Percentiles rank a stretch among this genome's conserved stretches.
These are phyloP conservation scores for Cercospora zeae-maydis DNA, from an alignment of 2,329 filamentous ascomycete species.

Conservation along the genomic window DNA sequence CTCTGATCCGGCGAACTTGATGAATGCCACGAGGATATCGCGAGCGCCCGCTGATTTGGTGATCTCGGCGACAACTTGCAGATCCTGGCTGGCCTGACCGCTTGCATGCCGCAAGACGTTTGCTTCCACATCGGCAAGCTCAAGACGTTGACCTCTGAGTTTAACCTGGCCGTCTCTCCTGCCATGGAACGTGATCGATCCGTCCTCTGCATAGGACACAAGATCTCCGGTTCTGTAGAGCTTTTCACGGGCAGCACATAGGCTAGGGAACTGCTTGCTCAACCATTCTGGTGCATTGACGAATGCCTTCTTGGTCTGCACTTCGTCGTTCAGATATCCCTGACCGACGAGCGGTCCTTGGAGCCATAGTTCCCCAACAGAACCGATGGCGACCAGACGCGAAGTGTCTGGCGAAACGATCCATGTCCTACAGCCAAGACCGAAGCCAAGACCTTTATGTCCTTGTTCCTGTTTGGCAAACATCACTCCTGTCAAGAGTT, in stretches of 20 bases:
- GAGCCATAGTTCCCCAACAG: conserved; percentile 10
- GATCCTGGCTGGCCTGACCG: neutral
- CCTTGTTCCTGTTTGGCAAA: conserved; percentile 1
- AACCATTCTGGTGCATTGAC: neutral
- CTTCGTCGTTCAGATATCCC: conserved; percentile 16
- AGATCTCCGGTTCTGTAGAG: conserved; percentile 52
- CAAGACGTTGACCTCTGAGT: conserved; percentile 62
- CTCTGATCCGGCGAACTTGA: neutral
- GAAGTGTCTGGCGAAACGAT: conserved; percentile 14
- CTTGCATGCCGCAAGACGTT: neutral
- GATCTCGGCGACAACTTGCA: conserved; percentile 1
- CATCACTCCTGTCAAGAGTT: neutral
- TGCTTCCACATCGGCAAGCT: conserved; percentile 54
- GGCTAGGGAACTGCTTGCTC: neutral
- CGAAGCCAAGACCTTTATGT: neutral
- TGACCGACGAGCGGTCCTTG: conserved; percentile 7
- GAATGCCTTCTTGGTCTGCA: neutral
- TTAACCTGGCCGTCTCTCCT: conserved; percentile 62
- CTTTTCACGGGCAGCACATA: neutral
- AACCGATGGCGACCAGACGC: conserved; percentile 9
- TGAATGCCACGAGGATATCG: neutral
- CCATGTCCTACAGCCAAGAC: conserved; percentile 11
- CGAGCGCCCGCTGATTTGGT: neutral
- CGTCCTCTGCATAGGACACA: conserved; percentile 52
- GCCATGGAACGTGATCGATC: conserved; percentile 46